phyloP scores from a whole-genome alignment of 306 rosid genomes.

The Dalbergia cultrata region DNA sequence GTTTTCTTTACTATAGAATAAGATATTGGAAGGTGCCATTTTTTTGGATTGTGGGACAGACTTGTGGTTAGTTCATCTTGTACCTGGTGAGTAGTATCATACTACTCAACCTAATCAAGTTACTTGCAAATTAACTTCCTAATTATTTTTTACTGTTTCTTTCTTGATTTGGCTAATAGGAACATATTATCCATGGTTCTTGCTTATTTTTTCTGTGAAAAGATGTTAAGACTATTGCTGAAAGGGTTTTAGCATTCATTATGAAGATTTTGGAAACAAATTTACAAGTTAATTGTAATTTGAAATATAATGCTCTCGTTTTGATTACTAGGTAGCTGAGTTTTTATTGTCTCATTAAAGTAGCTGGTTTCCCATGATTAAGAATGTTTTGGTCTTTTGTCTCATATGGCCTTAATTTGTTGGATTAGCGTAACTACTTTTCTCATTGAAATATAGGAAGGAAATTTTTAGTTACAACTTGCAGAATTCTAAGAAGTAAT shows the following conservation, averaged over 20 bases:
- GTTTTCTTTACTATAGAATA: no score
- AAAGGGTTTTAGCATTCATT: slow-evolving; percentile 4
- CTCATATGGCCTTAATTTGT: not conserved
- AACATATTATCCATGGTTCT: not conserved
- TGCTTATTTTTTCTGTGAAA: not conserved
- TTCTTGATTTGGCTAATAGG: slow-evolving; percentile 6
- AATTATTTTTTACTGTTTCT: no score
- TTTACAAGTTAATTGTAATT: not conserved
- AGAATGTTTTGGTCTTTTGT: slow-evolving; percentile 9
- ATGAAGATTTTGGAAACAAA: not conserved
- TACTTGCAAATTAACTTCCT: no score
- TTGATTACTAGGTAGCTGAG: not conserved
- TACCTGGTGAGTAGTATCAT: no score
- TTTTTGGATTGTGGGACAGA: no score
- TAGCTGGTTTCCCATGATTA: slow-evolving; percentile 17
- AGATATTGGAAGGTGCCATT: no score
- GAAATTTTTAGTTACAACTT: not conserved
- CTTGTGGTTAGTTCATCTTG: no score
- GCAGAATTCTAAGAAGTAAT: not conserved
- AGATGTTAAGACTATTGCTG: slow-evolving; percentile 24
- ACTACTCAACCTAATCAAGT: no score
- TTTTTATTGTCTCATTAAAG: slow-evolving; percentile 9
- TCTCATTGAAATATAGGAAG: no score
- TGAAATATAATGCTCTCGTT: not conserved
- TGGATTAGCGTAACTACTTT: not conserved